Conservation (phyloP, 2,329 filamentous ascomycete genomes). For the Penicillium sp. region DNA sequence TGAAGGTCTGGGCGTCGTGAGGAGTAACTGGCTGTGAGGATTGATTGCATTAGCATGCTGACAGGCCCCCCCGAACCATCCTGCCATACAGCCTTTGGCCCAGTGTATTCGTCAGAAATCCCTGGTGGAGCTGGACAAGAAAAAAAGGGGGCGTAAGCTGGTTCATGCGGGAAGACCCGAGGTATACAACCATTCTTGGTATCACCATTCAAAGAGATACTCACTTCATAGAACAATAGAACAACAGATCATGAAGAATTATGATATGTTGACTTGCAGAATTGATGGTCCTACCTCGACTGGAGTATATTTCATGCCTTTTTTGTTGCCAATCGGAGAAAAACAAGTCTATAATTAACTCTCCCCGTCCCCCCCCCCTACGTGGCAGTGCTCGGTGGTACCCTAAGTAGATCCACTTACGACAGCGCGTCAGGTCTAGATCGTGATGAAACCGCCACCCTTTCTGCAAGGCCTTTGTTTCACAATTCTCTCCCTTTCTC, state of each 20-base stretch:
- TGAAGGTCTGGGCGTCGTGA: constrained; percentile 2
- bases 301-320: neutral
- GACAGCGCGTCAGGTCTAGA: constrained; percentile 17
- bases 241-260: neutral
- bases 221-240: neutral
- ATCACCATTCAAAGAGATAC: neutral
- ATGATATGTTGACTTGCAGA: too few relatives aligned
- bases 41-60: constrained; percentile 16
- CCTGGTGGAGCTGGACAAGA: neutral
- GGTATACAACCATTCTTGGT: neutral
- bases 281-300: too few relatives aligned
- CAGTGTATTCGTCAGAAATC: constrained; percentile 1
- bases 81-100: neutral
- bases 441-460: constrained; percentile 21
- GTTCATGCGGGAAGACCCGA: constrained; percentile 1
- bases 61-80: constrained; percentile 11
- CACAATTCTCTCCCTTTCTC: constrained; percentile 3
- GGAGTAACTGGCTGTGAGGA: constrained; percentile 18
- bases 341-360: constrained; percentile 2
- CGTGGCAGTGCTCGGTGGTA: constrained; percentile 7
- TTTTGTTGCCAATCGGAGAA: neutral
- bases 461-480: constrained; percentile 14
- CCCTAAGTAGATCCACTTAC: constrained; percentile 9
- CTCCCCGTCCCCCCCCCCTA: neutral
- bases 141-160: constrained; percentile 2